Evolutionary conservation across 805 yeast species (phyloP), one percentile per base, ranked within the genome.

Genomic region (Torulaspora indica): DNA sequence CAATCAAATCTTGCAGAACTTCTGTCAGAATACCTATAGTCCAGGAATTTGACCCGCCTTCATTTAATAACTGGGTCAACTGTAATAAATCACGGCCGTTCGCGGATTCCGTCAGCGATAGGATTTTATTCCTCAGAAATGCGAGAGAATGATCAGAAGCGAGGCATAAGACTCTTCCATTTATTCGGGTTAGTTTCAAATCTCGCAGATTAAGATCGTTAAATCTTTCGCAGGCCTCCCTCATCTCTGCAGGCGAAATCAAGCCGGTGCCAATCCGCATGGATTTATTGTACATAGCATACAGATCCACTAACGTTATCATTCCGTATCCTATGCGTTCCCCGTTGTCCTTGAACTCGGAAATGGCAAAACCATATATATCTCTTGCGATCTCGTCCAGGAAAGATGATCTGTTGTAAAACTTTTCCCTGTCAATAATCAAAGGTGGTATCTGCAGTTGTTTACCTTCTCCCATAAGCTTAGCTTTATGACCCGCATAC

Each of bases 371-470:
- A 54, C 85, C 95, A 32, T 87, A 81, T 2, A 91, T 59, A 56
- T 87, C 90, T 42, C 95, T 73, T 0, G 96, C 77, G 13, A 88
- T 67, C 55, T 88, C 96, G 46, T 79, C 78, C 23, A 75, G 65
- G 47, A 75, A 77, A n/a, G 73, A 53, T 15, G 63, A 58, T 42
- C 63, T 66, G 48, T 69, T 70, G 20, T 55, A 45, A 63, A 71
- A 54, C 52, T 67, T 48, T 33, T 57, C 59, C 38, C 70, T 55
- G 20, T 67, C 70, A 9, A 66, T 57, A 4, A 61, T 60, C 5
- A 67, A 47, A 4, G 49, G 35, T 4, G 61, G 57, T 25, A 48
- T 33, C 37, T 55, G 43, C 25, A 45, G n/a, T 49, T 52, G 40
- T 20, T n/a, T 44, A 13, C 25, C 35, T 2, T 30, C 44, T 3